Conservation (phyloP, 805 yeast genomes). For the Yamadazyma endophytica region DNA sequence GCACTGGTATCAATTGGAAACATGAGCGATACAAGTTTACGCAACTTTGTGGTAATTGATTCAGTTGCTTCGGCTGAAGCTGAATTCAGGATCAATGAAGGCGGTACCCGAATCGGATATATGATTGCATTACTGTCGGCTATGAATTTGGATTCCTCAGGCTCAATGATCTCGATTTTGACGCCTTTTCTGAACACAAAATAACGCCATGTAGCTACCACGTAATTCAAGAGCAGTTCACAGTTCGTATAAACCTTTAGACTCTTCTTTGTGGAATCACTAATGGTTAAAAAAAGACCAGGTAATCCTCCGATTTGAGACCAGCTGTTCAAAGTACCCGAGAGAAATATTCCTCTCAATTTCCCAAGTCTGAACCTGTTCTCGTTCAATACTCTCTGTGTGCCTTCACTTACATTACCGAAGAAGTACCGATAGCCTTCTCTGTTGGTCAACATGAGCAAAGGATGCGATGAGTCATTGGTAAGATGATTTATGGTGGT, state of each 20-base stretch:
- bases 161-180: slow-evolving; percentile 36
- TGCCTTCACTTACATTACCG: slow-evolving; percentile 83
- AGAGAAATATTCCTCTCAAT: slow-evolving; percentile 62
- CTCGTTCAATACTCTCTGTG: slow-evolving; percentile 71
- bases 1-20: slow-evolving; percentile 48
- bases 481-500: slow-evolving; percentile 51
- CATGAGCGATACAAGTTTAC: slow-evolving; percentile 47
- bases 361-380: slow-evolving; percentile 54
- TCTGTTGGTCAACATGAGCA: slow-evolving; percentile 45
- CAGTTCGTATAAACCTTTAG: slow-evolving; percentile 50
- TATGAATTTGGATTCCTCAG: slow-evolving; percentile 22
- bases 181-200: slow-evolving; percentile 81
- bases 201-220: slow-evolving; percentile 78
- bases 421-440: slow-evolving; percentile 59
- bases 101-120: slow-evolving; percentile 28
- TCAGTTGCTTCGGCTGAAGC: not conserved
- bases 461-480: slow-evolving; percentile 54
- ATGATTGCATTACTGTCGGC: slow-evolving; percentile 37
- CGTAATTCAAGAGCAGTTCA: slow-evolving; percentile 33
- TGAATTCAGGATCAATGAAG: slow-evolving; percentile 1
- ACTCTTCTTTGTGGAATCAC: slow-evolving; percentile 67
- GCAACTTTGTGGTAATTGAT: slow-evolving; percentile 14
- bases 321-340: slow-evolving; percentile 75
- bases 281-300: slow-evolving; percentile 76
- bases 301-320: slow-evolving; percentile 86